Conservation (phyloP, 2,329 filamentous ascomycete genomes). For the Calonectria montana region DNA sequence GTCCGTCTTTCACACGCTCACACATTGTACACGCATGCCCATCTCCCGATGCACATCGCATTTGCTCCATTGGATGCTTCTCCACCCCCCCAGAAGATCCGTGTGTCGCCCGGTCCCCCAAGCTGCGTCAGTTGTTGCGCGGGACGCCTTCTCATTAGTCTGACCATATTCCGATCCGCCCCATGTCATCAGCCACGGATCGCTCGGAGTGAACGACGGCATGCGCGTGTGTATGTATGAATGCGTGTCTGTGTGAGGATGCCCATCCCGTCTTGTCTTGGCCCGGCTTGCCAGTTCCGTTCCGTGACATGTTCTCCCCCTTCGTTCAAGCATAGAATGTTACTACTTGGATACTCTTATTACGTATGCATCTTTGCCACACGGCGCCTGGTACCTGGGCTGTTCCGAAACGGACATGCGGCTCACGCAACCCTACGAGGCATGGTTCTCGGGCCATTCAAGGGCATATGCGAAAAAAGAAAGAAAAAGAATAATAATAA, state of each 20-base stretch:
- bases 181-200: constrained; percentile 28
- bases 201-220: constrained; percentile 37
- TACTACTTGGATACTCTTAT: not conserved
- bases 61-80: not conserved
- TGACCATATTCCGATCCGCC: constrained; percentile 21
- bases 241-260: not conserved
- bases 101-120: not conserved
- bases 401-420: not conserved
- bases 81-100: constrained; percentile 3
- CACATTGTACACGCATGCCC: not conserved
- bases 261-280: constrained; percentile 11
- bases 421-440: not conserved
- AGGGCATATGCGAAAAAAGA: not conserved
- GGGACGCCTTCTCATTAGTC: not conserved
- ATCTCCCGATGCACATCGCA: not conserved
- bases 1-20: not conserved
- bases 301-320: not conserved
- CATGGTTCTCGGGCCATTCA: not conserved
- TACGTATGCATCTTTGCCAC: not conserved
- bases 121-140: not conserved
- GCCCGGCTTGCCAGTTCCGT: constrained; percentile 21
- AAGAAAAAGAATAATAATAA: not conserved
- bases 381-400: not conserved
- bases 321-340: not conserved
- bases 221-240: constrained; percentile 21